A percentile compares a stretch with the other conserved stretches of the same genome.
Evolutionary conservation across 768 basidiomycete genomes (phyloP).

Genomic region (Lactarius sanguifluus): DNA sequence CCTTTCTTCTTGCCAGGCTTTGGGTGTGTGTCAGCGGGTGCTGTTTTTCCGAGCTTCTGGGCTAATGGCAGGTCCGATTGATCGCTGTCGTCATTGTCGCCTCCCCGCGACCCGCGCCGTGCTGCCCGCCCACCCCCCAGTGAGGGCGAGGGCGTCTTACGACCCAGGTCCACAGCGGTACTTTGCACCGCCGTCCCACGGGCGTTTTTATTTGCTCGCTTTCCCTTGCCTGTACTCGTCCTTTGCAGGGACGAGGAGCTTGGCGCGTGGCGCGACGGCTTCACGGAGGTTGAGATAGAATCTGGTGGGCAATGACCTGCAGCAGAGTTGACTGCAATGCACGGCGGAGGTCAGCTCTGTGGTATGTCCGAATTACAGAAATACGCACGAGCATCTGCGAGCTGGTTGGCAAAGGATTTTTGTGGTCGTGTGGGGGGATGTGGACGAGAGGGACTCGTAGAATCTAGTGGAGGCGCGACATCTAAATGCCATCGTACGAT

Average conservation of each 20-base stretch:
- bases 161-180: background rate
- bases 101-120: background rate
- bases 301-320: background rate
- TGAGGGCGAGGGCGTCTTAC: background rate
- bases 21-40: background rate
- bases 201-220: background rate
- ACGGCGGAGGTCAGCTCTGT: background rate
- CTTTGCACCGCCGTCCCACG: no score
- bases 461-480: background rate
- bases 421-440: background rate
- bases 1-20: background rate
- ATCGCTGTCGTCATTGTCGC: background rate
- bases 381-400: constrained; percentile 18
- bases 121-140: no score
- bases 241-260: background rate
- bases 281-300: background rate
- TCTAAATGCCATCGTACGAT: background rate
- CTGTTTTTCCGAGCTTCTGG: constrained; percentile 1
- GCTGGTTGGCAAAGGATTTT: constrained; percentile 9
- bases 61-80: constrained; percentile 13
- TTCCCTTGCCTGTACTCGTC: constrained; percentile 1
- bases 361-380: background rate
- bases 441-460: background rate
- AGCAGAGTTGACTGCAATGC: background rate
- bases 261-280: background rate